Base-by-base conservation (phyloP, 805 yeast genomes). In the Komagataella pseudopastoris region DNA sequence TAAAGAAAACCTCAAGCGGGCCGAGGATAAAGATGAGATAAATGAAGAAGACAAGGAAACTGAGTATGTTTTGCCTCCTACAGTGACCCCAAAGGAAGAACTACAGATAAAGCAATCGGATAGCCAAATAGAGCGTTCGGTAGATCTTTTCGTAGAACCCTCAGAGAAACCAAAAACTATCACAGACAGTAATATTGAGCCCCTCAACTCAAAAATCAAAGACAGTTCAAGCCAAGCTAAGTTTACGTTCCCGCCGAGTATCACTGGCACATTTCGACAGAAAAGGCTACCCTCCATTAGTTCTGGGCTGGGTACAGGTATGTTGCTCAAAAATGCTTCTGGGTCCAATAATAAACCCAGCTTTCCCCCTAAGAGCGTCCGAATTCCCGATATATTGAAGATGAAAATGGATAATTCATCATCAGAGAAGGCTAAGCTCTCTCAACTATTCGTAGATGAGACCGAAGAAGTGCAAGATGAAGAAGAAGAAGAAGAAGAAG, bases 231-330 rank as follows among this genome's bases (percentile, higher is more conserved):
- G 14, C 14, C 14, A 8, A 5, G 8, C 39, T 4, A 30, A 30
- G 14, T 30, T 30, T 14, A 8, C 39, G 3, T 30, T 30, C 8
- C 39, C 39, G 4, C 39, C 39, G 14, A 30, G 39, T 10, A 30
- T 30, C 39, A 30, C 39, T 3, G 39, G 39, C 4, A n/a, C 39
- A 30, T 30, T 30, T 10, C 10, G 39, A 10, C 54, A 53, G 51
- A 51, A 56, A 30, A 49, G 58, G 45, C 48, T 55, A 10, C 54
- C 58, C n/a, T 52, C 55, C 10, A 55, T 55, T 22, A 51, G 55
- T 5, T 49, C 58, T 6, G 56, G 58, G 2, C 23, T 55, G 8
- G 48, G 49, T 7, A 14, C 54, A 3, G 57, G 57, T 7, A 36
- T 48, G 39, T 45, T 50, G 7, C 30, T 47, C 39, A 50, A 53